Conservation (phyloP, 371 early-diverging fungal genomes). For the Nematocida major region DNA sequence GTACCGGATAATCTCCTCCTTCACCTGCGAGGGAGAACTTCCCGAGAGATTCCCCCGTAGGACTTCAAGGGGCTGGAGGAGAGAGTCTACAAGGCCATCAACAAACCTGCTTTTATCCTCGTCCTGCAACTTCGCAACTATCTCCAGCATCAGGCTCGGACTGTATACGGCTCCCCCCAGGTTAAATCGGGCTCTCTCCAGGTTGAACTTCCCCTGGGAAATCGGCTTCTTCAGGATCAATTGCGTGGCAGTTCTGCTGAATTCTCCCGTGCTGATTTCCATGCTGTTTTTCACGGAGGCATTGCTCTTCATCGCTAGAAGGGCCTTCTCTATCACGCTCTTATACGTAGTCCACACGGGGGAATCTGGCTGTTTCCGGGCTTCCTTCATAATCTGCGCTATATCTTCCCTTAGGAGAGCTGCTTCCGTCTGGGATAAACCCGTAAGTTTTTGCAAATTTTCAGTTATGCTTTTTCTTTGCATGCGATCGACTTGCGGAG, state of each 20-base stretch:
- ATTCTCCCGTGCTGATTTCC: neutral
- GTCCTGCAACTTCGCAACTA: conserved; percentile 15
- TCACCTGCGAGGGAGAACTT: conserved; percentile 45
- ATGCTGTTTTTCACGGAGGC: conserved; percentile 8
- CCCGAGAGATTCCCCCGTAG: conserved; percentile 36
- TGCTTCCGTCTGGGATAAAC: neutral
- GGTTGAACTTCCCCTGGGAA: conserved; percentile 24
- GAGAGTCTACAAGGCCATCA: conserved; percentile 21
- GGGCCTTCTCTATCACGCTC: conserved; percentile 4
- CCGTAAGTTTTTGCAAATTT: neutral
- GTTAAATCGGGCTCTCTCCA: conserved; percentile 53
- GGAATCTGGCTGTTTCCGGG: neutral
- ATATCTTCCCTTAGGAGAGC: neutral
- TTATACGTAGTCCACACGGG: conserved; percentile 15
- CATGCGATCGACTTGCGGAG: conserved; percentile 9
- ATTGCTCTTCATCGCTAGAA: neutral
- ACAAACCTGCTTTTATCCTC: conserved; percentile 42
- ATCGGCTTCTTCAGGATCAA: neutral
- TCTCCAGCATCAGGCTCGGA: conserved; percentile 42
- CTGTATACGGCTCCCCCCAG: conserved; percentile 59
- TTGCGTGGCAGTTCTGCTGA: neutral
- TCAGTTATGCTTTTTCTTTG: neutral
- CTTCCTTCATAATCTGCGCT: neutral
- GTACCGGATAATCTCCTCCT: conserved; percentile 53
- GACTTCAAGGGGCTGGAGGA: conserved; percentile 46